Percentiles rank a stretch among this genome's conserved stretches.
These are phyloP conservation scores for Fermentozyma sake DNA, from an alignment of 1,139 yeast species.

Conservation along the genomic window DNA sequence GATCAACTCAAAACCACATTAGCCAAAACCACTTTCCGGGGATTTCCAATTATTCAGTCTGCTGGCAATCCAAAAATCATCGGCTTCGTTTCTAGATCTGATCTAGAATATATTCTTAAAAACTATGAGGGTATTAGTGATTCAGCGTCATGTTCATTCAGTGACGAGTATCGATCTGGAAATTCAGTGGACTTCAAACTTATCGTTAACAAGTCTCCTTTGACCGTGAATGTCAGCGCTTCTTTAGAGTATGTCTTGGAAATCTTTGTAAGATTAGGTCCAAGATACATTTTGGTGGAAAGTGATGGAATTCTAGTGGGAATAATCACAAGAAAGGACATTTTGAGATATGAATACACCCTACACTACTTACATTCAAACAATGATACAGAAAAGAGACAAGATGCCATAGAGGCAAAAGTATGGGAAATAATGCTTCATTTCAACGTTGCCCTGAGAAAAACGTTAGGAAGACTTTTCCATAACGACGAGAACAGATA, in stretches of 20 bases:
- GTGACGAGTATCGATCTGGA: slow-evolving; percentile 3
- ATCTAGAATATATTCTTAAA: slow-evolving; percentile 22
- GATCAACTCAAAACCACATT: slow-evolving; percentile 35
- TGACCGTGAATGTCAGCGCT: slow-evolving; percentile 51
- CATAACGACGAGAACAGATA: slow-evolving; percentile 26
- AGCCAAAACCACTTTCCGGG: slow-evolving; percentile 37
- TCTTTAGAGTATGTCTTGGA: slow-evolving; percentile 63
- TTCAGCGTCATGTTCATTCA: slow-evolving; percentile 17
- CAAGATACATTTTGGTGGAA: slow-evolving; percentile 67
- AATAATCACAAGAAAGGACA: slow-evolving; percentile 62
- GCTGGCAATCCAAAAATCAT: slow-evolving; percentile 26
- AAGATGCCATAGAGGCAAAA: slow-evolving; percentile 26
- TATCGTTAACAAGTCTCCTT: slow-evolving; percentile 56
- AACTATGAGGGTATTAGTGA: slow-evolving; percentile 13
- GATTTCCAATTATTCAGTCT: slow-evolving; percentile 52
- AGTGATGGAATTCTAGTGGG: slow-evolving; percentile 52
- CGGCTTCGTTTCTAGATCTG: slow-evolving; percentile 36
- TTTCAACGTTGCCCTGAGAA: slow-evolving; percentile 16
- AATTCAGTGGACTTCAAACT: slow-evolving; percentile 31
- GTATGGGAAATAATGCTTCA: slow-evolving; percentile 35
- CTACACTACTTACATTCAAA: slow-evolving; percentile 22
- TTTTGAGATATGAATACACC: slow-evolving; percentile 51
- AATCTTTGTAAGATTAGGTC: slow-evolving; percentile 76
- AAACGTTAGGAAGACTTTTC: slow-evolving; percentile 27
- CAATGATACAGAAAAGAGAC: slow-evolving; percentile 9